Base-by-base conservation (phyloP, 2,329 filamentous ascomycete genomes). In the Alternaria brassicicola region DNA sequence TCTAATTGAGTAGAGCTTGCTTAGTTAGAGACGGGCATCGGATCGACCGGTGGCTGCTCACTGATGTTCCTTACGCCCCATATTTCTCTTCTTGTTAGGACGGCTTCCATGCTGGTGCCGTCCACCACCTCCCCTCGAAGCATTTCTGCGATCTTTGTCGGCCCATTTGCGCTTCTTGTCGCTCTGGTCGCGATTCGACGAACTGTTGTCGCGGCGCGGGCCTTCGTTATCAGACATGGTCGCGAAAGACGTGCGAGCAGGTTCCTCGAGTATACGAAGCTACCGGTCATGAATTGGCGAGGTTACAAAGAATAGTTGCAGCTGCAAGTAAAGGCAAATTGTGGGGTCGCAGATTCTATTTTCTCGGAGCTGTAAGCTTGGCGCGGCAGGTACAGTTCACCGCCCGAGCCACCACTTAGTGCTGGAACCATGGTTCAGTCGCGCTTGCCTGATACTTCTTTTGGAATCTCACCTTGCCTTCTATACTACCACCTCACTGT, bases 11-110 rank as follows among this genome's bases (percentile, higher is more conserved):
- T 65, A 64, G 76, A 69, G 61, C 76, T 83, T 73, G 65, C 72
- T 79, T 75, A 79, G 78, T 81, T 74, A 79, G 76, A 68, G 48
- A 55, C 55, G 65, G 55, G 69, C 57, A 63, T 56, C 23, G 38
- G 43, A 31, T 43, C 10, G 49, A 23, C 23, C 30, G 25, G 21
- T 12, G 43, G 19, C 41, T n/a, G 57, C 84, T 74, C 81, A 90
- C 88, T 83, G 83, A 78, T 86, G 88, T 74, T 88, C 87, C 61
- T 80, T 81, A 77, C 88, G 81, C 69, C 88, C 88, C 85, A 89
- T 80, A 85, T 89, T 85, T 76, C 82, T 82, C 74, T 85, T 88
- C 85, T 86, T 87, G 83, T 81, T 79, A 74, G 68, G 61, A 74
- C 68, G 72, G 71, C 74, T 75, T 63, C 75, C 74, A 57, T 76